Percentiles rank a stretch among this genome's conserved stretches.
Evolutionary conservation across 306 rosid genomes (phyloP).

Genomic region (Rubus idaeus): DNA sequence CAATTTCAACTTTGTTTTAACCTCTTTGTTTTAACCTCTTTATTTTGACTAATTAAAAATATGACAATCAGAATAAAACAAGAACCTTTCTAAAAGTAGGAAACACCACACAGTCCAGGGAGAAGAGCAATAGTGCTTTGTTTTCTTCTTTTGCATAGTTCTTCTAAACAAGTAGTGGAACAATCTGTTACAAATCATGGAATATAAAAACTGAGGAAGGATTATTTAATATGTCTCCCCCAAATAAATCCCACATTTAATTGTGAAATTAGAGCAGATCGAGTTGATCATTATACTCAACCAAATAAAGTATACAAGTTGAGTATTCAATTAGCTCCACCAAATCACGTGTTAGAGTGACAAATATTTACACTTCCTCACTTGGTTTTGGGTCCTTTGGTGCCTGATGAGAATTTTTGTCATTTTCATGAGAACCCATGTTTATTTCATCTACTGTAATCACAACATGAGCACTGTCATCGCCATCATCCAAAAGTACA

Average conservation of each 20-base stretch:
- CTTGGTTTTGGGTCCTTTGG: conserved; percentile 26
- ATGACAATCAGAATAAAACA: conserved; percentile 2
- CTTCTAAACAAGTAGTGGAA: conserved; percentile 16
- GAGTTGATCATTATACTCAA: conserved; percentile 28
- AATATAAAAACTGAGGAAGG: neutral
- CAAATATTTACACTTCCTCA: conserved; percentile 35
- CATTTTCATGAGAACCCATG: conserved; percentile 28
- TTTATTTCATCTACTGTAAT: conserved; percentile 41
- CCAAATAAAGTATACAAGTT: conserved; percentile 16
- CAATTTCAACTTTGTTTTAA: conserved; percentile 26
- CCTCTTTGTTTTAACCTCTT: conserved; percentile 18
- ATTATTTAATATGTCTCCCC: neutral
- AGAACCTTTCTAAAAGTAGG: conserved; percentile 19
- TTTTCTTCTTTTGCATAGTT: neutral
- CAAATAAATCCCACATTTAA: neutral
- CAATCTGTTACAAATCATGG: conserved; percentile 5
- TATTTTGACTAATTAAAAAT: neutral
- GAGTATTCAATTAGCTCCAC: conserved; percentile 11
- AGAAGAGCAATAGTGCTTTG: neutral
- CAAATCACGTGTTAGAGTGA: conserved; percentile 21
- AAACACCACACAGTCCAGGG: neutral
- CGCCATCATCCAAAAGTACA: conserved; percentile 32
- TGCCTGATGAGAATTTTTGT: conserved; percentile 9
- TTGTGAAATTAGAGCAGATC: conserved; percentile 2
- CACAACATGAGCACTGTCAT: conserved; percentile 39